Conservation (phyloP, 108 stramenopile genomes). For the Stephanodiscus minutulus region DNA sequence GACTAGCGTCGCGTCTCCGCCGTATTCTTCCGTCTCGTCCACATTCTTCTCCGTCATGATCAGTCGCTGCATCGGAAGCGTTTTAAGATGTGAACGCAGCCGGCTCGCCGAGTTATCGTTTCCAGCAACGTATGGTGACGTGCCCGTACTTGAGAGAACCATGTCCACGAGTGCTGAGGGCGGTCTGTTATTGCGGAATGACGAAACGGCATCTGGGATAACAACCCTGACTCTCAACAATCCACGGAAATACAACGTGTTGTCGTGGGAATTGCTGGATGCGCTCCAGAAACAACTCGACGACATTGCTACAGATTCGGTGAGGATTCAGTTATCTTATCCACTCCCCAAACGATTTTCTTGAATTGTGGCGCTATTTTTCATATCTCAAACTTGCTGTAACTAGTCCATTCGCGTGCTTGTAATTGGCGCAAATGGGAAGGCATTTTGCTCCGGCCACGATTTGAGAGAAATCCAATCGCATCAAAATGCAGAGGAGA, state of each 20-base stretch:
- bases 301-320: conserved; percentile 31
- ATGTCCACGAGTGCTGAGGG: too few species aligned
- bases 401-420: conserved; percentile 37
- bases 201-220: conserved; percentile 25
- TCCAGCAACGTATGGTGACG: too few species aligned
- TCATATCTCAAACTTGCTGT: neutral
- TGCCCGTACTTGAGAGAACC: too few species aligned
- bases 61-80: too few species aligned
- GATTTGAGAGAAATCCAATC: conserved; percentile 64
- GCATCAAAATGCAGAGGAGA: conserved; percentile 16
- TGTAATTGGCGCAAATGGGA: conserved; percentile 51
- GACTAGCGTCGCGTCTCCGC: too few species aligned
- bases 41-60: neutral
- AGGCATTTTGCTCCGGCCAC: conserved; percentile 71
- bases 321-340: too few species aligned
- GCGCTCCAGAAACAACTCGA: conserved; percentile 42
- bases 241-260: conserved; percentile 46
- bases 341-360: conserved; percentile 5
- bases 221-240: conserved; percentile 52
- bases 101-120: too few species aligned
- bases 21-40: too few species aligned
- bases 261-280: conserved; percentile 50
- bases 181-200: conserved; percentile 10
- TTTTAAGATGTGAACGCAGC: too few species aligned
- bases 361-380: conserved; percentile 5